Conservation (phyloP, 2,329 filamentous ascomycete genomes). For the Fusarium phyllophilum region DNA sequence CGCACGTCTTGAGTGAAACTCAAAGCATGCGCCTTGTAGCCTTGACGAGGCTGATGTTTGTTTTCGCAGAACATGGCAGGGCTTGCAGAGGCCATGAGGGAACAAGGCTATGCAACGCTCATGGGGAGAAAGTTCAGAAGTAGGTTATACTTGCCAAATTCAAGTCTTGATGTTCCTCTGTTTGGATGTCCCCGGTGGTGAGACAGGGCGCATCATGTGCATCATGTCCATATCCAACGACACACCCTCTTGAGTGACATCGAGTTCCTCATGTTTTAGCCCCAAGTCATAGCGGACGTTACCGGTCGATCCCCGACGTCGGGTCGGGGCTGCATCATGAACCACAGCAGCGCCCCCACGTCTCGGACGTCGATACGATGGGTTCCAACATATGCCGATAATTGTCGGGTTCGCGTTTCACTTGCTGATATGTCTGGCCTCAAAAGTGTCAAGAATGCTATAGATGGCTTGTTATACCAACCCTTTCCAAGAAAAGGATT, state of each 20-base stretch:
- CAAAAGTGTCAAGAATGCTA: neutral
- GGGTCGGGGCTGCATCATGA: neutral
- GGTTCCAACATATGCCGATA: neutral
- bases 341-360: neutral
- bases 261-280: conserved; percentile 6
- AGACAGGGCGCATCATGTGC: neutral
- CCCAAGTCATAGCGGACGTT: conserved; percentile 16
- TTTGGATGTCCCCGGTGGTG: neutral
- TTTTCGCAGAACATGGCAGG: neutral
- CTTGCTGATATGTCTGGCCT: neutral
- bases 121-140: neutral
- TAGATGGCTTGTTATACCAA: conserved; percentile 1
- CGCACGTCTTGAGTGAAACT: neutral
- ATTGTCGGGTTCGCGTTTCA: conserved; percentile 13
- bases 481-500: conserved; percentile 4
- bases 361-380: neutral
- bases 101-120: neutral
- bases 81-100: neutral
- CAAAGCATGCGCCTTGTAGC: neutral
- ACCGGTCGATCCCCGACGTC: conserved; percentile 22
- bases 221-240: neutral
- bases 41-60: neutral
- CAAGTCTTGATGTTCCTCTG: neutral
- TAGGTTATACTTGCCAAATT: neutral
- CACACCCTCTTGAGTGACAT: neutral